Evolutionary conservation across 768 basidiomycete species (phyloP).

Genomic region (Serendipita indica): DNA sequence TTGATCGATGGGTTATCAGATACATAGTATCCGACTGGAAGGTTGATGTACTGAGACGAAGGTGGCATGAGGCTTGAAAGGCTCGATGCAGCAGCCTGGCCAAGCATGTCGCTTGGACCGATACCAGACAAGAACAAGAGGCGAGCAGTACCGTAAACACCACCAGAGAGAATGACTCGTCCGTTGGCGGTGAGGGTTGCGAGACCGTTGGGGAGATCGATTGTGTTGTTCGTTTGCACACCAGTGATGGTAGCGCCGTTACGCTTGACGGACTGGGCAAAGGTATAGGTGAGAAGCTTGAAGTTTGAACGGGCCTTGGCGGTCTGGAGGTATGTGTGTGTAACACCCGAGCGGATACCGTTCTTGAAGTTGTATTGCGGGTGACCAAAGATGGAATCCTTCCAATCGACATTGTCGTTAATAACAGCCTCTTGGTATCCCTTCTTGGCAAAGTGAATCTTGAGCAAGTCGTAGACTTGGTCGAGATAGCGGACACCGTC

Average conservation of each 20-base stretch:
- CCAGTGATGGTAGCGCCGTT: slow-evolving; percentile 41
- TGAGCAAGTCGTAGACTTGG: slow-evolving; percentile 34
- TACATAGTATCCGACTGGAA: slow-evolving; percentile 40
- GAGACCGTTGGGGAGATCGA: slow-evolving; percentile 40
- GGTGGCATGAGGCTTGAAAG: slow-evolving; percentile 37
- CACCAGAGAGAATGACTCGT: slow-evolving; percentile 46
- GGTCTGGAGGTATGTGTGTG: slow-evolving; percentile 46
- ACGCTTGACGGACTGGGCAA: slow-evolving; percentile 39
- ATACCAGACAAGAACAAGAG: slow-evolving; percentile 48
- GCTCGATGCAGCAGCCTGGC: slow-evolving; percentile 31
- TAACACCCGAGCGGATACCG: slow-evolving; percentile 36
- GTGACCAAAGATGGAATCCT: slow-evolving; percentile 48
- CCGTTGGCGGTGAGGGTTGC: slow-evolving; percentile 39
- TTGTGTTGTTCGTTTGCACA: slow-evolving; percentile 45
- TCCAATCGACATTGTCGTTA: slow-evolving; percentile 39
- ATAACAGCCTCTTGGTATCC: slow-evolving; percentile 41
- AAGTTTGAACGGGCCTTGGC: slow-evolving; percentile 39
- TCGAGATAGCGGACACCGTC: slow-evolving; percentile 45
- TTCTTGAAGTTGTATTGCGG: slow-evolving; percentile 23
- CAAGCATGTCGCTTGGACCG: slow-evolving; percentile 44
- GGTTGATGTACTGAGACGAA: slow-evolving; percentile 36
- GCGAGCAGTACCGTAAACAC: slow-evolving; percentile 40
- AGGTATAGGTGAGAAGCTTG: slow-evolving; percentile 33
- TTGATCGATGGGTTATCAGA: slow-evolving; percentile 53
- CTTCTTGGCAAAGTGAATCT: slow-evolving; percentile 20